phyloP scores from a whole-genome alignment of 2,329 filamentous ascomycete genomes.

The Apiospora pterosperma region DNA sequence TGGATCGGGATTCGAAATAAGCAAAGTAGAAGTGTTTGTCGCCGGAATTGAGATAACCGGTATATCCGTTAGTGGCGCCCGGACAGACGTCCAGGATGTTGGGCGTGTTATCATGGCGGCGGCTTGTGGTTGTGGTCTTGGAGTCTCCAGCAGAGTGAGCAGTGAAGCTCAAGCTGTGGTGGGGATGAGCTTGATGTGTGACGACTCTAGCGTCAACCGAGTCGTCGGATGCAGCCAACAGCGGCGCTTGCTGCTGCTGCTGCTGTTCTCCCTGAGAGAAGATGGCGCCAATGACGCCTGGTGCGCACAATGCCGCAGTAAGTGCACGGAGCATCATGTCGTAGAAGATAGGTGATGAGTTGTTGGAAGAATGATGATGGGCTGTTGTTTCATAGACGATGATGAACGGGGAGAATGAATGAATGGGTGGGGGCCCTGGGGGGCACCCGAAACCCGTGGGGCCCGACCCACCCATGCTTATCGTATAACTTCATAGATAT shows the following conservation, averaged over 20 bases:
- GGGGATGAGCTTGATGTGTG: background rate
- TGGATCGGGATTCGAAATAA: background rate
- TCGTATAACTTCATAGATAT: too few species aligned
- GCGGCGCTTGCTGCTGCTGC: background rate
- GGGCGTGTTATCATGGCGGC: background rate
- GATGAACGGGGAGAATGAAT: too few species aligned
- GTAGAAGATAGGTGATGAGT: too few species aligned
- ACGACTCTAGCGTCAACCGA: background rate
- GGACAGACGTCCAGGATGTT: background rate
- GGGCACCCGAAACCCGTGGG: too few species aligned
- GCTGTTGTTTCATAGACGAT: too few species aligned
- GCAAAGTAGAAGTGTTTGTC: background rate
- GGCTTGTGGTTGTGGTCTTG: background rate
- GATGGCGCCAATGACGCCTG: background rate
- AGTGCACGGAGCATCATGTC: background rate
- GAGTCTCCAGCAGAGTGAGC: background rate
- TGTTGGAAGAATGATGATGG: too few species aligned
- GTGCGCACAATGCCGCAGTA: background rate
- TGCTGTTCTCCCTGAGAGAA: background rate
- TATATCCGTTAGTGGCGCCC: background rate
- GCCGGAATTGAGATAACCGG: background rate
- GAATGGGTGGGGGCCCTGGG: too few species aligned
- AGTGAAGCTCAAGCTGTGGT: slow-evolving; percentile 1
- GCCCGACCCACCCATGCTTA: too few species aligned
- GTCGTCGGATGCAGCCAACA: background rate